phyloP scores from a whole-genome alignment of 352 stramenopile species.

The Globisporangium solare region DNA sequence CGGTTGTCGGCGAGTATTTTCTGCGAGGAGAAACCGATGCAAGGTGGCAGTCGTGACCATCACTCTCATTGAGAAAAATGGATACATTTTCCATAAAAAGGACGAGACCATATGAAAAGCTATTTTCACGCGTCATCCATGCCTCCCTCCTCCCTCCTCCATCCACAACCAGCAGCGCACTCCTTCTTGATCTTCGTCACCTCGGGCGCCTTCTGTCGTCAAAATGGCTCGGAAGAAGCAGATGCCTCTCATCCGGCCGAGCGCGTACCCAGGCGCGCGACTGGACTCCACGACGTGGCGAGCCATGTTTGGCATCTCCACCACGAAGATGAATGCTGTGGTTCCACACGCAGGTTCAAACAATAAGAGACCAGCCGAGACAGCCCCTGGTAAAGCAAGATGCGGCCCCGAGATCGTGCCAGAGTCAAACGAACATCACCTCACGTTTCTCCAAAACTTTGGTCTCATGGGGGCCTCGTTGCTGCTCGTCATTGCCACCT shows the following conservation, averaged over 20 bases:
- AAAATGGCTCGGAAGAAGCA: not conserved
- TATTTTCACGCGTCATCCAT: too few species aligned
- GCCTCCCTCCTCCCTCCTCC: too few species aligned
- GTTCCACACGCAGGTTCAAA: not conserved
- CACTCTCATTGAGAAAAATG: too few species aligned
- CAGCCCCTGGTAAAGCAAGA: not conserved
- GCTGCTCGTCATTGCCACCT: constrained; percentile 16
- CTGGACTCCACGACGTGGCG: constrained; percentile 8
- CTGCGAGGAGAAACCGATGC: too few species aligned
- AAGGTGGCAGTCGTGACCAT: too few species aligned
- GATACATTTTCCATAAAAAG: too few species aligned
- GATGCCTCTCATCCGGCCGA: constrained; percentile 5
- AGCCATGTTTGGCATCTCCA: not conserved
- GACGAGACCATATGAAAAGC: too few species aligned
- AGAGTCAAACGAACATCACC: constrained; percentile 2
- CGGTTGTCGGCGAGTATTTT: too few species aligned
- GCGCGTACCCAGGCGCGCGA: constrained; percentile 9
- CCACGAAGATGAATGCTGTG: constrained; percentile 2
- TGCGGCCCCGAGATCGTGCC: not conserved
- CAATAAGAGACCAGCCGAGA: not conserved
- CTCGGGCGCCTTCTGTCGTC: too few species aligned
- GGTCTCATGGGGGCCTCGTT: constrained; percentile 21
- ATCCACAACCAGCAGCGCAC: too few species aligned
- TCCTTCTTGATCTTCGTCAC: too few species aligned
- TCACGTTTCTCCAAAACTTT: constrained; percentile 28